Evolutionary conservation across 169 alveolate genomes (phyloP).

Genomic region (Plasmodium adleri): DNA sequence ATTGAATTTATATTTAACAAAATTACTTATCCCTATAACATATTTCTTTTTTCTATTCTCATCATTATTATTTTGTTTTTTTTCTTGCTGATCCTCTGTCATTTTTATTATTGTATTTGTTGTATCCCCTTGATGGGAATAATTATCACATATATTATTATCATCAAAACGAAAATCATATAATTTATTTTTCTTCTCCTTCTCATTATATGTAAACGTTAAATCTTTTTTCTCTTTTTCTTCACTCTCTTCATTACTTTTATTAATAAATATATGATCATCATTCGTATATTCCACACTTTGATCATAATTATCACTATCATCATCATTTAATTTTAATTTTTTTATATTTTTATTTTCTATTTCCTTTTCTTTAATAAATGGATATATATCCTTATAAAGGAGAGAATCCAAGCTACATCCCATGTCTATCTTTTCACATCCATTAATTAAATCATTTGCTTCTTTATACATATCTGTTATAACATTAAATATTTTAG

Average conservation of each 20-base stretch:
- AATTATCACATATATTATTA: no score
- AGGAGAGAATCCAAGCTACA: constrained; percentile 1
- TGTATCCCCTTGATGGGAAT: no score
- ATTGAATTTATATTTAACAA: constrained; percentile 38
- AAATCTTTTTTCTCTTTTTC: not conserved
- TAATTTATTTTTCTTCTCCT: no score
- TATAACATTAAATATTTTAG: constrained; percentile 40
- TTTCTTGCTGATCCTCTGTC: not conserved
- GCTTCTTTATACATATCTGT: constrained; percentile 35
- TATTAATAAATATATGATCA: not conserved
- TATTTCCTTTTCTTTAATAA: constrained; percentile 12
- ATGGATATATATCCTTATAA: constrained; percentile 33
- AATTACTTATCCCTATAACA: constrained; percentile 21
- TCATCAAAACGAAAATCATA: no score
- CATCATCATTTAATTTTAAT: not conserved
- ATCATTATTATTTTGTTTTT: not conserved
- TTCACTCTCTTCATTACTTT: not conserved
- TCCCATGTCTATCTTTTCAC: constrained; percentile 3
- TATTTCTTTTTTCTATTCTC: constrained; percentile 6
- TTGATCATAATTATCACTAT: not conserved
- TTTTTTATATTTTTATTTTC: not conserved
- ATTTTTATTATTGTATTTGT: not conserved
- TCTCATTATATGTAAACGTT: no score
- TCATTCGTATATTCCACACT: not conserved
- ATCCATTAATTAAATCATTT: constrained; percentile 19